Conservation (phyloP, 768 basidiomycete genomes). For the Suillus luteus region DNA sequence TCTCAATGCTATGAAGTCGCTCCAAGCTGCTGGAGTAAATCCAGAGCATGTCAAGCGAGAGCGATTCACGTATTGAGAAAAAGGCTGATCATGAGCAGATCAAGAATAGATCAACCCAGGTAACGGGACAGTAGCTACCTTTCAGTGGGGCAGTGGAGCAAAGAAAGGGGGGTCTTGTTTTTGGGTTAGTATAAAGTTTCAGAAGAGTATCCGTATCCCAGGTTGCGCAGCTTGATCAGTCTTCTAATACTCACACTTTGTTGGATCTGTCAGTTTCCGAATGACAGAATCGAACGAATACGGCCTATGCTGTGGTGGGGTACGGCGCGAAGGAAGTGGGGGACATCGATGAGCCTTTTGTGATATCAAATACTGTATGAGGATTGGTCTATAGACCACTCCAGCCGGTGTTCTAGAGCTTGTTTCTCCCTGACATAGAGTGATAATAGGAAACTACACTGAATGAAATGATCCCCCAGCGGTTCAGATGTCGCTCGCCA, state of each 20-base stretch:
- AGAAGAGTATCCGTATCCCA: not conserved
- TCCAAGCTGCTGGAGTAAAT: constrained; percentile 24
- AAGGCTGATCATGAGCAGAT: not conserved
- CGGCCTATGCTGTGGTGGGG: not conserved
- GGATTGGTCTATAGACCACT: not conserved
- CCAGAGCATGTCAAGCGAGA: constrained; percentile 26
- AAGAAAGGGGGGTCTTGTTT: not conserved
- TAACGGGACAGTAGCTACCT: not conserved
- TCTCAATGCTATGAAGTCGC: constrained; percentile 25
- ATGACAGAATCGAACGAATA: not conserved
- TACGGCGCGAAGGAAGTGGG: not conserved
- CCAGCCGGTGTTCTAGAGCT: not conserved
- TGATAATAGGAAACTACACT: not conserved
- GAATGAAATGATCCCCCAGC: not conserved
- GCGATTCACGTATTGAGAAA: constrained; percentile 26
- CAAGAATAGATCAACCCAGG: not conserved
- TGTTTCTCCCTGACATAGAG: not conserved
- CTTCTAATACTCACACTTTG: not conserved
- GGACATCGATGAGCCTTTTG: not conserved
- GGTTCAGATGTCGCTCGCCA: not conserved
- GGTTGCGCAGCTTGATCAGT: no score
- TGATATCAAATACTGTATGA: not conserved
- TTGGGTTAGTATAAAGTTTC: not conserved
- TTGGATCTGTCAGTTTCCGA: not conserved
- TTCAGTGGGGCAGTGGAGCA: not conserved